Base-by-base conservation (phyloP, 1,284 basidiomycete genomes). In the Paramarasmius palmivorus region DNA sequence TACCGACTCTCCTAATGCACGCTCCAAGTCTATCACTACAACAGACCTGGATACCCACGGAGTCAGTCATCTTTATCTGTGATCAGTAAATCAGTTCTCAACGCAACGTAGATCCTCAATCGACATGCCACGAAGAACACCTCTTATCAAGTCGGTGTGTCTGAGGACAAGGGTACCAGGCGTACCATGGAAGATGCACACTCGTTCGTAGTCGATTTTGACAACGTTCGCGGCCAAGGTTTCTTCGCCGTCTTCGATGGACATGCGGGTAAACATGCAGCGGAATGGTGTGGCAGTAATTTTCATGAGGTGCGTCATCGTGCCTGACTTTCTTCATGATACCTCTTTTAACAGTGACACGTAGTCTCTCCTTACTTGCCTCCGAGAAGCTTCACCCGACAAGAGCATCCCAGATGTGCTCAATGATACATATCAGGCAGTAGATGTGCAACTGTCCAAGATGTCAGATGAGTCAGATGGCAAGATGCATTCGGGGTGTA, bases 241-340 rank as follows among this genome's bases (percentile, higher is more conserved):
- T 98, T 97, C 76, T 98, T 97, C 68, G 95, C 95, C 10, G 87
- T 99, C 41, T 99, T 99, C 65, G 97, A 99, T 64, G 97, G 97
- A 2, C 97, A 99, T 67, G 97, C 97, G 0, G 97, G 97, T 19
- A 98, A 98, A 68, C 93, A 98, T 65, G 94, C 96, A 19, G 97
- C 97, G 19, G 97, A 99, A 68, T 99, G 95, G 95, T 99, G 97
- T 71, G 95, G 96, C 22, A 81, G 85, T 62, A 88, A 99, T 71
- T 98, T 99, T 72, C 95, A 98, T 68, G 84, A 95, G 75, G 93
- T 93, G 66, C 61, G 79, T 64, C 39, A 49, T 40, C 41, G 15
- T 19, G 48, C 37, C 19, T 25, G 45, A 22, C 42, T 34, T 40
- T 48, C 52, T 20, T 56, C 42, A 9, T 52, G 23, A 35, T 15